A percentile compares a stretch with the other conserved stretches of the same genome.
Evolutionary conservation across 768 basidiomycete genomes (phyloP).

Genomic region (Serendipita sp.): DNA sequence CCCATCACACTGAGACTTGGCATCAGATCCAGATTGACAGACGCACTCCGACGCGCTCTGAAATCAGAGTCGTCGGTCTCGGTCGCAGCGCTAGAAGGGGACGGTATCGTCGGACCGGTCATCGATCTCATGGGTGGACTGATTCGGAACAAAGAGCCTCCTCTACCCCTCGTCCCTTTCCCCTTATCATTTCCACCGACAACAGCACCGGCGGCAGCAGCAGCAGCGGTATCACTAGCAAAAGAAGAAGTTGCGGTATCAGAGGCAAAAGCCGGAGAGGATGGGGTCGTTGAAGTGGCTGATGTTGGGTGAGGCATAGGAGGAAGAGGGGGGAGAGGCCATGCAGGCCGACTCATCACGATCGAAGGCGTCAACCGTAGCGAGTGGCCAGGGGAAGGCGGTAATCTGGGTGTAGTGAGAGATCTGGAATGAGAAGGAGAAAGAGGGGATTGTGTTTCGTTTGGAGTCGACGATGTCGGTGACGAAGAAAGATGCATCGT

Average conservation of each 20-base stretch:
- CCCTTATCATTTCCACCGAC: slow-evolving; percentile 6
- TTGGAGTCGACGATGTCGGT: not conserved
- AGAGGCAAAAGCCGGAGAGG: slow-evolving; percentile 7
- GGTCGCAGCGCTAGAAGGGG: not conserved
- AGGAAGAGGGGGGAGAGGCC: slow-evolving; percentile 36
- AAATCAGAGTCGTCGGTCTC: not conserved
- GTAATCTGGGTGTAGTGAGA: not conserved
- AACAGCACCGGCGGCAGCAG: too few species aligned
- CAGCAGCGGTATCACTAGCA: too few species aligned
- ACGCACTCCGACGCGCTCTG: not conserved
- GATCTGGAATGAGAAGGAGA: not conserved
- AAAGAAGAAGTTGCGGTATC: not conserved
- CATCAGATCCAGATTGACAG: not conserved
- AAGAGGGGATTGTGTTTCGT: not conserved
- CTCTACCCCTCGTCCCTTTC: slow-evolving; percentile 18
- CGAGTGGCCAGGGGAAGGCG: not conserved
- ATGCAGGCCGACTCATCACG: slow-evolving; percentile 25
- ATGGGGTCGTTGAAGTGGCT: slow-evolving; percentile 11
- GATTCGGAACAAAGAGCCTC: slow-evolving; percentile 13
- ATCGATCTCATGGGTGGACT: slow-evolving; percentile 19
- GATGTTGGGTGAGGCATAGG: slow-evolving; percentile 20
- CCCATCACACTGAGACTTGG: slow-evolving; percentile 16
- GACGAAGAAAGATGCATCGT: not conserved
- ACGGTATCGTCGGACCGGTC: slow-evolving; percentile 12
- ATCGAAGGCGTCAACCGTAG: slow-evolving; percentile 29